Conservation (phyloP, 768 basidiomycete genomes). For the Rhizopogon roseolus region DNA sequence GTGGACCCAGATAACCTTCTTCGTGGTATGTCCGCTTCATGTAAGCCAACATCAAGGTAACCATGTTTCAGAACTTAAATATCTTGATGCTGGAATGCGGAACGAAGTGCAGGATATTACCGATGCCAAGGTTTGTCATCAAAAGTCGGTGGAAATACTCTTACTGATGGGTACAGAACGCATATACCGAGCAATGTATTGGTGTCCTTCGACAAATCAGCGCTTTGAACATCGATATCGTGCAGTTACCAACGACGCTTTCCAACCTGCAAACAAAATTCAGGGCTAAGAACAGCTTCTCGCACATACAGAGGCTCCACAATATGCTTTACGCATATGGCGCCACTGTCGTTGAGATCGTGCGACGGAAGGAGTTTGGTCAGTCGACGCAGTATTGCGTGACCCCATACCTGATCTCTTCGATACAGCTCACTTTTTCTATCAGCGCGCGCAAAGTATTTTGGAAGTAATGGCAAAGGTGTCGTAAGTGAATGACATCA, state of each 20-base stretch:
- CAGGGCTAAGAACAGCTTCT: slow-evolving; percentile 75
- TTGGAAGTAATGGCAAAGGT: slow-evolving; percentile 85
- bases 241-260: slow-evolving; percentile 65
- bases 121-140: slow-evolving; percentile 43
- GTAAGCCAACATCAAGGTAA: neutral
- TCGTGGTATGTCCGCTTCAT: slow-evolving; percentile 37
- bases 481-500: slow-evolving; percentile 48
- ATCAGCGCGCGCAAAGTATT: slow-evolving; percentile 73
- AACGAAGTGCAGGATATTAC: slow-evolving; percentile 55
- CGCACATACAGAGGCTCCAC: slow-evolving; percentile 87
- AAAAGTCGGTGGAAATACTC: neutral
- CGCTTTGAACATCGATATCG: slow-evolving; percentile 73
- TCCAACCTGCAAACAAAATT: slow-evolving; percentile 66
- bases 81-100: slow-evolving; percentile 57
- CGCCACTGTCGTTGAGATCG: slow-evolving; percentile 86
- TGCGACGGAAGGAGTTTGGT: slow-evolving; percentile 89
- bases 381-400: slow-evolving; percentile 19
- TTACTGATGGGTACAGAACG: slow-evolving; percentile 47
- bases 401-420: slow-evolving; percentile 1
- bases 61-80: slow-evolving; percentile 49
- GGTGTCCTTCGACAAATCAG: slow-evolving; percentile 71
- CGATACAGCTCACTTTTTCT: slow-evolving; percentile 66
- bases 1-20: slow-evolving; percentile 45
- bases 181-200: slow-evolving; percentile 65
- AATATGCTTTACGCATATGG: slow-evolving; percentile 91